Percentiles rank a stretch among this genome's conserved stretches.
These are phyloP conservation scores for Aspergillus biplanus DNA, from an alignment of 495 filamentous ascomycete species.

Conservation along the genomic window DNA sequence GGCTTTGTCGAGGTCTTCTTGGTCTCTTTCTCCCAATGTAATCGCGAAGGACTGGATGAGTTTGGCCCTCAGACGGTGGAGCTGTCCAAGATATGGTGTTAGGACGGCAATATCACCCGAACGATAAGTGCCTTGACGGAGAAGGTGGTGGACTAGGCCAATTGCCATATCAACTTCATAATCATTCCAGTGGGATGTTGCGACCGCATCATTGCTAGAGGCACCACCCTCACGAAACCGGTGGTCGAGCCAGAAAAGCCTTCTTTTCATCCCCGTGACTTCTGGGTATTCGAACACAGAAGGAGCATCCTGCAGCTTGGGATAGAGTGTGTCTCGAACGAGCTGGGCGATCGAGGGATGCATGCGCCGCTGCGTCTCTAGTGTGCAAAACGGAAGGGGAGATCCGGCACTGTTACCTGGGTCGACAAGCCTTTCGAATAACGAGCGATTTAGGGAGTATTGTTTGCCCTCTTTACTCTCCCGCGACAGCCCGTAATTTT, in stretches of 20 bases:
- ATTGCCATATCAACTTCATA: constrained; percentile 69
- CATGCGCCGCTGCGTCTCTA: constrained; percentile 78
- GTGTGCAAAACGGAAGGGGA: constrained; percentile 55
- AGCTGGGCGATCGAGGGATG: constrained; percentile 68
- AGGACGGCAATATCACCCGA: constrained; percentile 75
- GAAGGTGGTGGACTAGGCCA: constrained; percentile 70
- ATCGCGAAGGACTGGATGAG: constrained; percentile 61
- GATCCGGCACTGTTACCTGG: constrained; percentile 21
- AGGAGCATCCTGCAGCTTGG: constrained; percentile 60
- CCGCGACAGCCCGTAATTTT: constrained; percentile 63
- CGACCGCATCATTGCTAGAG: constrained; percentile 39
- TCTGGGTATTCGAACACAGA: constrained; percentile 58
- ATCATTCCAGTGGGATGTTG: constrained; percentile 67
- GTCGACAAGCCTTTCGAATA: constrained; percentile 71
- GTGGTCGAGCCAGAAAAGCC: constrained; percentile 80
- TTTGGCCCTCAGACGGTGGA: constrained; percentile 59
- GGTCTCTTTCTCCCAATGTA: constrained; percentile 67
- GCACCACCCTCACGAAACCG: constrained; percentile 53
- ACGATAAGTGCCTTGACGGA: constrained; percentile 68
- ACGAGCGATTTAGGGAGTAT: constrained; percentile 65
- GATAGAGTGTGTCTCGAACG: constrained; percentile 65
- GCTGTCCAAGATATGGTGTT: constrained; percentile 76
- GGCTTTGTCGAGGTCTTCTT: constrained; percentile 59
- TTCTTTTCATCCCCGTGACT: constrained; percentile 65
- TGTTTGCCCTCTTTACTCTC: constrained; percentile 57